These are phyloP conservation scores for Iris macrosiphon DNA, from an alignment of 106 monocot species.

Conservation along the genomic window DNA sequence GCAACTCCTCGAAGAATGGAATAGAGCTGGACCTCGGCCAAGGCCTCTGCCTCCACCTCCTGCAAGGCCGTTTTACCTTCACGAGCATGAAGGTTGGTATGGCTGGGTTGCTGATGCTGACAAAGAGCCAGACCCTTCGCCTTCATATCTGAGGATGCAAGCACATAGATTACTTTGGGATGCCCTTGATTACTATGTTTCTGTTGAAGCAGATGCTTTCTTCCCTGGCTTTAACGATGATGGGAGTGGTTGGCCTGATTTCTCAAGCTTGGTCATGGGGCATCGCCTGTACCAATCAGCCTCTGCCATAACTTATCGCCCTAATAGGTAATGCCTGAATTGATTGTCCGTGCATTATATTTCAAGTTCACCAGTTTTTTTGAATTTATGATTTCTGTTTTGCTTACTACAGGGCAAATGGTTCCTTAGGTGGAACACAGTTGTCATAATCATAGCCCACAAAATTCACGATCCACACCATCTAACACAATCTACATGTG, in stretches of 20 bases:
- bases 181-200: constrained; percentile 86
- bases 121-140: constrained; percentile 61
- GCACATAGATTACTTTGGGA: constrained; percentile 84
- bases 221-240: constrained; percentile 82
- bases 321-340: constrained; percentile 80
- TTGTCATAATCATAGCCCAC: no score
- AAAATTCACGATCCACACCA: no score
- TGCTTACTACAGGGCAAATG: no score
- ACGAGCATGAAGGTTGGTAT: constrained; percentile 95
- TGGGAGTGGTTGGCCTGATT: constrained; percentile 70
- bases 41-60: constrained; percentile 88
- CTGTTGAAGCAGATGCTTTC: constrained; percentile 87
- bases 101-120: constrained; percentile 66
- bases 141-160: constrained; percentile 43
- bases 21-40: constrained; percentile 66
- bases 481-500: no score
- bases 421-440: no score
- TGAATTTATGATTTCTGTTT: no score
- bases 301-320: constrained; percentile 62
- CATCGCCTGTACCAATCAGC: constrained; percentile 60
- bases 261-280: constrained; percentile 90
- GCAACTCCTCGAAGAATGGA: constrained; percentile 65
- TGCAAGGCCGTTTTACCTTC: constrained; percentile 53
- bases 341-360: no score
- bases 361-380: no score